Evolutionary conservation across 495 filamentous ascomycete species (phyloP), one percentile per base, ranked within the genome.

Genomic region (Opeltia flavorubescens): DNA sequence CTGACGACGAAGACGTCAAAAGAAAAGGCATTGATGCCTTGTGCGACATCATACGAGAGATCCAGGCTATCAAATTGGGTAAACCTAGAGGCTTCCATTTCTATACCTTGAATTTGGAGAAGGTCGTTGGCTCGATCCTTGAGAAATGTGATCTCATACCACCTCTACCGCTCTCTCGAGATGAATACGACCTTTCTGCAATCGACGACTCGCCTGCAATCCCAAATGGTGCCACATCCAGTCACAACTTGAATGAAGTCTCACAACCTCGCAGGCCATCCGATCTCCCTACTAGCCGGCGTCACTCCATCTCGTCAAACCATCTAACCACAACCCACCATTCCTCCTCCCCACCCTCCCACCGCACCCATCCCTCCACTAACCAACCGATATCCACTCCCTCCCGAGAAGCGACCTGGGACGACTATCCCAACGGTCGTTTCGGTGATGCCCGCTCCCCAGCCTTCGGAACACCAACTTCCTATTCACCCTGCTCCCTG

Each of bases 341-440:
- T 4, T 56, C 62, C 13, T 67, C 71, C 15, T 62, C 64, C 28
- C 67, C 69, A 11, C 65, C 64, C 5, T 62, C 55, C 11, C 58
- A 67, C 50, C 66, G 58, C 3, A 64, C 66, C 3, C 41, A 60
- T 43, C 36, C 57, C 31, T 61, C 61, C 11, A 63, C 65, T 56
- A 76, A 72, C 25, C 74, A 83, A 34, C 81, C 81, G 39, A 88
- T 84, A 54, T 89, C 87, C 4, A 75, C 95, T 15, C 85, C 86
- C 17, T 91, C 89, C 27, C 72, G 93, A 50, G 93, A 95, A 66
- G 93, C 93, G 20, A 96, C 91, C 5, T 98, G 91, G 91, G 91
- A 98, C 59, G 91, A 98, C 65, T 98, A 81, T 66, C 91, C 93
- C 44, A 98, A 98, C 70, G 93, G 91, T 23, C 78, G 91, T 38